Evolutionary conservation across 2,329 filamentous ascomycete species (phyloP).

Genomic region (Tolypocladium sp.): DNA sequence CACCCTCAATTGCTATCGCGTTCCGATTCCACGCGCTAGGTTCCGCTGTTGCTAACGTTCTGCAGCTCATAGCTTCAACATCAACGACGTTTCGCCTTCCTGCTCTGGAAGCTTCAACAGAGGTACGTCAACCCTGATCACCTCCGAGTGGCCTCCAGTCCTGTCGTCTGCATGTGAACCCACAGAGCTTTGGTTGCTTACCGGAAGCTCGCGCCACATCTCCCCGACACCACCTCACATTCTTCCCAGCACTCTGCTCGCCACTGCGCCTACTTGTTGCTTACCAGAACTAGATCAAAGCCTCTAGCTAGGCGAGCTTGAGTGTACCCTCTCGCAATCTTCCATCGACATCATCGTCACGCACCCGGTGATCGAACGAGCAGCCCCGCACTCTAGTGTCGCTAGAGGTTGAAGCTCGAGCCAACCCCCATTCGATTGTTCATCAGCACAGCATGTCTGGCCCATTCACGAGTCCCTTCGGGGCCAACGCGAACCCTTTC

Average conservation of each 20-base stretch:
- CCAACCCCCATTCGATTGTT: neutral
- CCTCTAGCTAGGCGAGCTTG: neutral
- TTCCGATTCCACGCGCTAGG: neutral
- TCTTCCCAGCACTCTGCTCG: neutral
- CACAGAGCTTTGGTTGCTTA: neutral
- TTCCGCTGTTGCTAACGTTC: neutral
- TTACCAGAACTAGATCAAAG: neutral
- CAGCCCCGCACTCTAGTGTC: neutral
- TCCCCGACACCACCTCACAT: neutral
- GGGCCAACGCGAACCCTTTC: conserved; percentile 64
- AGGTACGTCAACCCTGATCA: neutral
- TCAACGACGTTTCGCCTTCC: neutral
- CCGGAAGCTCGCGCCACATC: neutral
- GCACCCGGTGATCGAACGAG: neutral
- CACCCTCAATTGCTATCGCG: no score
- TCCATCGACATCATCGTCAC: neutral
- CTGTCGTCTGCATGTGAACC: neutral
- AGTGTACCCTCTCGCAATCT: neutral
- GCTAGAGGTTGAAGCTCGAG: neutral
- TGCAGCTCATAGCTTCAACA: neutral
- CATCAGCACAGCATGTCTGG: conserved; percentile 53
- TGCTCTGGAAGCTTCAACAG: neutral
- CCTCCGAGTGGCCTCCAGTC: no score
- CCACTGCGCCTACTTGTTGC: neutral
- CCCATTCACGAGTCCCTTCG: conserved; percentile 67